Base-by-base conservation (phyloP, 1,284 basidiomycete species). In the Fomitopsis pinicola region DNA sequence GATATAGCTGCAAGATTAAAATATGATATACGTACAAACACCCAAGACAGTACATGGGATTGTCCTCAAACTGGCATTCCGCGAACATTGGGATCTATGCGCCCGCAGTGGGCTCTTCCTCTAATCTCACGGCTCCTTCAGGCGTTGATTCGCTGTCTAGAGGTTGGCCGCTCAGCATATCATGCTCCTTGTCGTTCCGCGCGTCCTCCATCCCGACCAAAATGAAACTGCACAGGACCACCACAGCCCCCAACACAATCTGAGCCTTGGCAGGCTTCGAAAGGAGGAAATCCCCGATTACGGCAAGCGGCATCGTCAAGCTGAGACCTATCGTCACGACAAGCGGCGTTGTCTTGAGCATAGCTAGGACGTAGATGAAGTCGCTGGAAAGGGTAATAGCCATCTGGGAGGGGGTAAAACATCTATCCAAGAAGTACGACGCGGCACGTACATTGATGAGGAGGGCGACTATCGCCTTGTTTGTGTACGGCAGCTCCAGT, bases 261-360 rank as follows among this genome's bases (percentile, higher is more conserved):
- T 87, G 81, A 2, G 72, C 69, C 54, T 78, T 73, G n/a, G 82
- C 77, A 42, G 83, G 78, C 61, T 81, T 83, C 28, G 85, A 81
- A 12, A 92, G 78, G 54, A 90, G 69, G 63, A 88, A 82, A 73
- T 97, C 95, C 10, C 93, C 94, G 19, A 90, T 59, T 44, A 96
- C 87, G 1, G 94, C 94, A 58, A 95, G 78, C 9, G 95, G 95
- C 71, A 98, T 97, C 0, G 97, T 98, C n/a, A 99, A 82, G 60
- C 91, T 94, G 19, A 99, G 82, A 17, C 97, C 97, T 62, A 99
- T 82, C 0, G 97, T 99, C 14, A 94, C 95, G 26, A 97, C 91
- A 45, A 95, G 78, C 1, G 94, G 97, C 3, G 95, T 97, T 2
- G 96, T 98, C 80, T 97, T 98, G 64, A 99, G 85, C 95, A 98